A percentile compares a stretch with the other conserved stretches of the same genome.
Conservation (phyloP, 306 rosid species). For the Trichosanthes truncata region DNA sequence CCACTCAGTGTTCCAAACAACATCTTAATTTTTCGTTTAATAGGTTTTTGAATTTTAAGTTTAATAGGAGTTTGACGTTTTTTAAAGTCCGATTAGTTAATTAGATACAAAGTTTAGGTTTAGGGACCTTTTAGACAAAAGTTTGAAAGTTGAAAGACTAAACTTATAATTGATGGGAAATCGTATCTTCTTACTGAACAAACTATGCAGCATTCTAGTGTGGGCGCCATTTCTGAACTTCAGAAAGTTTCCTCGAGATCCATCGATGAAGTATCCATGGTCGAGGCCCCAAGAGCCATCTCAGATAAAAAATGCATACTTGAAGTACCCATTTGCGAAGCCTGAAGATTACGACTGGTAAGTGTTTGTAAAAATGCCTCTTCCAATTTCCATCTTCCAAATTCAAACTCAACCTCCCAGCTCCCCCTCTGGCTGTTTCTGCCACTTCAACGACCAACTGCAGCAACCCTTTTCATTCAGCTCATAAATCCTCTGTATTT, state of each 20-base stretch:
- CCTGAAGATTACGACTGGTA: conserved; percentile 58
- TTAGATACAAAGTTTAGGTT: too few species aligned
- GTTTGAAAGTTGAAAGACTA: too few species aligned
- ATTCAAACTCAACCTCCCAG: neutral
- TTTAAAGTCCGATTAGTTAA: too few species aligned
- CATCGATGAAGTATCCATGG: conserved; percentile 82
- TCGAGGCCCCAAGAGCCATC: conserved; percentile 63
- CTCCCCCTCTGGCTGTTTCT: too few species aligned
- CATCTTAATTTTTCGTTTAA: too few species aligned
- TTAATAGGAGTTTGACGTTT: too few species aligned
- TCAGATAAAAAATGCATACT: conserved; percentile 31
- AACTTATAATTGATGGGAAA: too few species aligned
- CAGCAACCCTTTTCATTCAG: too few species aligned
- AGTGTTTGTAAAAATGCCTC: neutral
- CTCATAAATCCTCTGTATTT: neutral
- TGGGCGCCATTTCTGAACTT: conserved; percentile 97
- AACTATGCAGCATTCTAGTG: conserved; percentile 45
- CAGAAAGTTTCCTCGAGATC: conserved; percentile 88
- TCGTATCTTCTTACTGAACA: too few species aligned
- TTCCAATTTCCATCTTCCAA: neutral
- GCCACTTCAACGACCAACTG: neutral
- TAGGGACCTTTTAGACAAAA: too few species aligned
- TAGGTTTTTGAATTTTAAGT: too few species aligned
- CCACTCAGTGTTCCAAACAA: too few species aligned
- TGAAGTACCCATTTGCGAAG: conserved; percentile 60